phyloP scores from a whole-genome alignment of 129 eudicot genomes.

The Arctium lappa region DNA sequence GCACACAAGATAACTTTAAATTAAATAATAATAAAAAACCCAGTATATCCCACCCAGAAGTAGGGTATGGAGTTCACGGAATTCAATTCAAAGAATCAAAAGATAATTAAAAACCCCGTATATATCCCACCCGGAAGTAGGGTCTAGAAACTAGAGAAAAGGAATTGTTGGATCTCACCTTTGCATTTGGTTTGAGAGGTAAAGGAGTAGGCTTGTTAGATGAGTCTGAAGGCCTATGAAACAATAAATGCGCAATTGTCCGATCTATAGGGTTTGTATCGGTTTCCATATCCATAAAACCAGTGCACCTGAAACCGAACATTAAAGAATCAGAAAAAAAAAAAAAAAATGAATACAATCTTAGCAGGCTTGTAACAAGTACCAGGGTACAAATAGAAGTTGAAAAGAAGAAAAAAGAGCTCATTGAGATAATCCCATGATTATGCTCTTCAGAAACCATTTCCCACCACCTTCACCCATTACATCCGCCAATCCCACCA shows the following conservation, averaged over 20 bases:
- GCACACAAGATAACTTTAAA: background rate
- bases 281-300: constrained; percentile 78
- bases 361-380: background rate
- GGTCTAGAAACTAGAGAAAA: background rate
- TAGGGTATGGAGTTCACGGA: background rate
- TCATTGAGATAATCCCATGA: background rate
- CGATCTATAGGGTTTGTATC: constrained; percentile 95
- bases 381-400: background rate
- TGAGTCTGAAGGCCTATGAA: constrained; percentile 81
- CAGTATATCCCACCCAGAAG: background rate
- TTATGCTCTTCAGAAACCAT: background rate
- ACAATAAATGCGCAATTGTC: constrained; percentile 82
- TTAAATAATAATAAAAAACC: background rate
- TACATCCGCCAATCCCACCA: too few relatives aligned
- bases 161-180: constrained; percentile 13
- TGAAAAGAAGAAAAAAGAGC: background rate
- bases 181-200: constrained; percentile 34
- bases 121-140: background rate
- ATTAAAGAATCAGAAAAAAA: background rate
- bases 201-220: constrained; percentile 36
- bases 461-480: background rate
- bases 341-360: background rate
- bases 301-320: constrained; percentile 39
- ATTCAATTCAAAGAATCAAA: background rate
- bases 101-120: background rate